These are phyloP conservation scores for Plasmodium relictum DNA, from an alignment of 169 alveolate species.

Conservation along the genomic window DNA sequence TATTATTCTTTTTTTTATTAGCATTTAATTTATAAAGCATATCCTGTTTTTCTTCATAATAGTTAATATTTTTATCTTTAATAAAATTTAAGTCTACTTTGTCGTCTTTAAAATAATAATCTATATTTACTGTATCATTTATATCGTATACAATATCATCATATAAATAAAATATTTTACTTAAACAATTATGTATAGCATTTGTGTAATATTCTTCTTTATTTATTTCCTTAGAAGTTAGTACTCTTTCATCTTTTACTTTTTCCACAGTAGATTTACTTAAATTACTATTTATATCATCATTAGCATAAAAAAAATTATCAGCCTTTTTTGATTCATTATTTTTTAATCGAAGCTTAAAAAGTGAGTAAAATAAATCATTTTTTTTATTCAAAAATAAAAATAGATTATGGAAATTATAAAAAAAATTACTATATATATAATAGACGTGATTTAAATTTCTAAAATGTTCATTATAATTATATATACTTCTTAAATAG, in stretches of 20 bases:
- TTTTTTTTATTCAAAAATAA: conserved; percentile 37
- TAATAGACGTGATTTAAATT: conserved; percentile 35
- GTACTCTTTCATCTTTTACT: too few relatives aligned
- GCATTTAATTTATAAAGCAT: neutral
- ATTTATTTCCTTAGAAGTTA: neutral
- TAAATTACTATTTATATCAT: neutral
- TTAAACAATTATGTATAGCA: conserved; percentile 56
- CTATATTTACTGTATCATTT: conserved; percentile 38
- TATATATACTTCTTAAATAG: conserved; percentile 35
- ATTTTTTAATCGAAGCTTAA: conserved; percentile 36
- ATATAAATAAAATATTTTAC: conserved; percentile 45
- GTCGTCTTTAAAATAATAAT: conserved; percentile 21
- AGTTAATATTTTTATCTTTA: conserved; percentile 12
- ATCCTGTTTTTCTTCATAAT: conserved; percentile 15
- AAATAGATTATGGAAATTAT: conserved; percentile 53
- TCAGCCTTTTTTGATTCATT: conserved; percentile 14
- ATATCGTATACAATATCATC: conserved; percentile 57
- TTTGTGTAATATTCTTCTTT: neutral
- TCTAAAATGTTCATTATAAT: conserved; percentile 32
- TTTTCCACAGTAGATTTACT: neutral
- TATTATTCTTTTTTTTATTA: neutral
- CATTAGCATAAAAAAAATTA: conserved; percentile 2
- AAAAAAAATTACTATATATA: conserved; percentile 54
- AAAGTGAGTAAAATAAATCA: conserved; percentile 43
- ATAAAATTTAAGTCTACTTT: conserved; percentile 39